Percentiles rank a stretch among this genome's conserved stretches.
Evolutionary conservation across 345 rosid species (phyloP).

Genomic region (Geranium brycei): DNA sequence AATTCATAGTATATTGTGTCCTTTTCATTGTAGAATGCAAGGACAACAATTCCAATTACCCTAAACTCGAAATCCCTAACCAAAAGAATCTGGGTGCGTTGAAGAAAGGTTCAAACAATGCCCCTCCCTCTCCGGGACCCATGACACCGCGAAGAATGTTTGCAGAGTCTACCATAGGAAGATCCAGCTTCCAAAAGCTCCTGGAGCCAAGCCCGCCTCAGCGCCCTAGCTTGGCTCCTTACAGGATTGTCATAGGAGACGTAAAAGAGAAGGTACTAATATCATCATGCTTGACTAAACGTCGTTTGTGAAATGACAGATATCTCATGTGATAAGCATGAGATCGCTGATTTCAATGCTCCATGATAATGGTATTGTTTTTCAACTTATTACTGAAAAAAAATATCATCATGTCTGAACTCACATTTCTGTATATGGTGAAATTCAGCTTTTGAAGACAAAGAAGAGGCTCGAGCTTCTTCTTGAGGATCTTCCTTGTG

Average conservation of each 20-base stretch:
- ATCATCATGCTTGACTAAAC: background rate
- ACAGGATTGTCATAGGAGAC: conserved; percentile 82
- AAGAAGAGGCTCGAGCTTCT: conserved; percentile 63
- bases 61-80: conserved; percentile 52
- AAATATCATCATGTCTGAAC: background rate
- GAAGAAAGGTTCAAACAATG: no score
- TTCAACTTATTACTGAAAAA: no score
- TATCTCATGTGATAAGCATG: no score
- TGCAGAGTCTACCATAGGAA: conserved; percentile 69
- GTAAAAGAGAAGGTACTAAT: conserved; percentile 77
- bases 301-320: no score
- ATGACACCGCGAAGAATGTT: conserved; percentile 42
- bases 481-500: conserved; percentile 94
- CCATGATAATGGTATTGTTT: no score
- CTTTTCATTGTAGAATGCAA: conserved; percentile 28
- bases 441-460: conserved; percentile 70
- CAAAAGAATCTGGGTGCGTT: no score
- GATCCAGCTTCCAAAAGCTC: conserved; percentile 88
- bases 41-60: conserved; percentile 52
- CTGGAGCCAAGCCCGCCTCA: conserved; percentile 79
- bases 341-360: no score
- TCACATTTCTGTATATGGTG: conserved; percentile 3
- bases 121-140: no score
- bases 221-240: conserved; percentile 79
- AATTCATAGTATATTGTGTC: no score